Percentiles rank a stretch among this genome's conserved stretches.
Conservation (phyloP, 108 stramenopile species). For the Seminavis robusta region DNA sequence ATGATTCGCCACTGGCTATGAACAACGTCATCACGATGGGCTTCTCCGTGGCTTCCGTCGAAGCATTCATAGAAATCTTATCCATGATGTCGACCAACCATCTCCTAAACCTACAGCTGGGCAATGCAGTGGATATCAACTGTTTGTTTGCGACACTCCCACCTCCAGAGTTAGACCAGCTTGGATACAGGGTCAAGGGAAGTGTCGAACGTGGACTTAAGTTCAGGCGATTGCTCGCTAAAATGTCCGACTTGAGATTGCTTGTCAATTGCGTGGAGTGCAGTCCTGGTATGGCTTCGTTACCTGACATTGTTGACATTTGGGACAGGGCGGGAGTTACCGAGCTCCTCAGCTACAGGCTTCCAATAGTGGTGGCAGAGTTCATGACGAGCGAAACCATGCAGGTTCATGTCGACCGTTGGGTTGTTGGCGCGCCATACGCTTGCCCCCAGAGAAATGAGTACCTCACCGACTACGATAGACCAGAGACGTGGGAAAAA, state of each 20-base stretch:
- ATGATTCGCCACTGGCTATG: slow-evolving; percentile 24
- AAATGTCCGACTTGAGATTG: slow-evolving; percentile 33
- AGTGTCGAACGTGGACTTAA: slow-evolving; percentile 26
- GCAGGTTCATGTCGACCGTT: too few relatives aligned
- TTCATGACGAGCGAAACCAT: too few relatives aligned
- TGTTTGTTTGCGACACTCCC: slow-evolving; percentile 62
- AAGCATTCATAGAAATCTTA: slow-evolving; percentile 27
- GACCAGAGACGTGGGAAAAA: too few relatives aligned
- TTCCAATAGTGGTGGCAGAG: slow-evolving; percentile 27
- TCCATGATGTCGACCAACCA: slow-evolving; percentile 31
- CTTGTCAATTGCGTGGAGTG: slow-evolving; percentile 51
- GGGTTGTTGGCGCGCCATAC: too few relatives aligned
- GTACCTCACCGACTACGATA: too few relatives aligned
- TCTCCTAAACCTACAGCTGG: slow-evolving; percentile 53
- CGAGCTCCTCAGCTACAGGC: slow-evolving; percentile 32
- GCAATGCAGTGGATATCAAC: slow-evolving; percentile 43
- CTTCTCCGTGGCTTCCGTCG: slow-evolving; percentile 20
- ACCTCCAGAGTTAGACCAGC: slow-evolving; percentile 30
- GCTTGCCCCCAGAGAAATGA: too few relatives aligned
- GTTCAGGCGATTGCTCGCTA: slow-evolving; percentile 25
- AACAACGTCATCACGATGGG: slow-evolving; percentile 8
- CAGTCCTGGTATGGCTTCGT: slow-evolving; percentile 39
- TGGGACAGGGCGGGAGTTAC: slow-evolving; percentile 38
- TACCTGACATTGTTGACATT: slow-evolving; percentile 41
- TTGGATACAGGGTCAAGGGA: slow-evolving; percentile 7